Percentiles rank a stretch among this genome's conserved stretches.
phyloP scores from a whole-genome alignment of 148 eudicot species.

The Arctostaphylos glauca region DNA sequence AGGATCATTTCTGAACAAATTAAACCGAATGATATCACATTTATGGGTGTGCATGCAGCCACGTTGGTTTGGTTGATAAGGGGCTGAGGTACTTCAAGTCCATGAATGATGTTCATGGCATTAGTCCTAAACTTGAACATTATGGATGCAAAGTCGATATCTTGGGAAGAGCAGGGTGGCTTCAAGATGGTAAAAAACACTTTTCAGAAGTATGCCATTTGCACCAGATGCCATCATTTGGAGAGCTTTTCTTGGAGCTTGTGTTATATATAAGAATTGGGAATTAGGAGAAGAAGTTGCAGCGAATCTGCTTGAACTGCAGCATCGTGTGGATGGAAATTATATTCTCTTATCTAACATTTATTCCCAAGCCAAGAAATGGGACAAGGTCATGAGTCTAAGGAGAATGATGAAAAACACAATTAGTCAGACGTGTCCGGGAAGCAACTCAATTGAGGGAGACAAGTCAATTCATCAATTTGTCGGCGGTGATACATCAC shows the following conservation, averaged over 20 bases:
- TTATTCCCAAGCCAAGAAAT: slow-evolving; percentile 22
- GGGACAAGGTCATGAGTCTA: slow-evolving; percentile 24
- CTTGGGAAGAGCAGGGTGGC: slow-evolving; percentile 20
- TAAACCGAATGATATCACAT: no score
- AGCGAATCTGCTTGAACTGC: slow-evolving; percentile 11
- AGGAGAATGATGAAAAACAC: no score
- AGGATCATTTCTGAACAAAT: no score
- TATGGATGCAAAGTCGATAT: slow-evolving; percentile 25
- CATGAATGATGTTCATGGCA: slow-evolving; percentile 15
- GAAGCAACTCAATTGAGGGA: no score
- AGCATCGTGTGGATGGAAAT: slow-evolving; percentile 16
- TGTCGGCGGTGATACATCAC: background rate
- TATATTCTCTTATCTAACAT: slow-evolving; percentile 23
- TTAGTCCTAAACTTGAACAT: slow-evolving; percentile 21
- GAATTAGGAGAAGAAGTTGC: slow-evolving; percentile 20
- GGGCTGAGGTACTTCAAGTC: slow-evolving; percentile 17
- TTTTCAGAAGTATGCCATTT: slow-evolving; percentile 20
- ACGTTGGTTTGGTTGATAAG: slow-evolving; percentile 21
- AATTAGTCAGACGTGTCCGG: no score
- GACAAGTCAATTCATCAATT: background rate
- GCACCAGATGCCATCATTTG: no score
- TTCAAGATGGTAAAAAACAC: slow-evolving; percentile 23
- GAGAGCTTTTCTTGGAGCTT: no score
- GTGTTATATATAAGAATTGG: slow-evolving; percentile 16
- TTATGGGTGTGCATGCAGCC: slow-evolving; percentile 23